Base-by-base conservation (phyloP, 2,329 filamentous ascomycete genomes). In the Curvularia spicifera region DNA sequence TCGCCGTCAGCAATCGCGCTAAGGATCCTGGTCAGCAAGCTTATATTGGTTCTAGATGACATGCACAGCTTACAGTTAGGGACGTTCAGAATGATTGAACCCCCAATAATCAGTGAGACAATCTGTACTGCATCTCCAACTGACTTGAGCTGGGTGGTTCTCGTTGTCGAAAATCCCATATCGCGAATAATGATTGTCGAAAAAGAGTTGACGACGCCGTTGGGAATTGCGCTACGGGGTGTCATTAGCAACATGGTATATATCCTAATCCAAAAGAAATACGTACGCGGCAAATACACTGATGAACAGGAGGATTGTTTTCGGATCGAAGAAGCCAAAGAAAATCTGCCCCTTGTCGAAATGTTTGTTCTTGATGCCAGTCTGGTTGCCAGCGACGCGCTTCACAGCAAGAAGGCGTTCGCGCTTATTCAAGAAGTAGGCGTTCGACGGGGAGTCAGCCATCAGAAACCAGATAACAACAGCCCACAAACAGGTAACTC, bases 141-240 rank as follows among this genome's bases (percentile, higher is more conserved):
- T 53, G 88, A 87, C 60, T 87, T 84, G 9, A 87, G 80, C 57
- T 85, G 85, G 58, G 85, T 83, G 86, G 95, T 49, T 95, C 95
- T 2, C 90, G 98, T 77, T 84, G 93, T 45, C 88, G 98, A 79
- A 96, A 98, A 67, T 91, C 91, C 20, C 91, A 98, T 78, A 90
- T 79, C 80, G n/a, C 74, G 73, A 51, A 84, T 78, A 51, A 83
- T 81, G 18, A 83, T 75, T 10, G 79, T 81, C 1, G 77, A 79
- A 61, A 83, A 83, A 59, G 78, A 84, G 0, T 85, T 86, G 39
- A 86, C 68, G 0, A 84, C 84, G 0, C 83, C 80, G 54, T 87
- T 87, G 0, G 84, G 84, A 1, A 87, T 77, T 60, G 45, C 45
- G 7, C 45, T 48, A 9, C 4, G 13, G 3, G 13, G 24, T 8